These are phyloP conservation scores for Alternaria arbusti DNA, from an alignment of 2,329 filamentous ascomycete genomes.

Conservation along the genomic window DNA sequence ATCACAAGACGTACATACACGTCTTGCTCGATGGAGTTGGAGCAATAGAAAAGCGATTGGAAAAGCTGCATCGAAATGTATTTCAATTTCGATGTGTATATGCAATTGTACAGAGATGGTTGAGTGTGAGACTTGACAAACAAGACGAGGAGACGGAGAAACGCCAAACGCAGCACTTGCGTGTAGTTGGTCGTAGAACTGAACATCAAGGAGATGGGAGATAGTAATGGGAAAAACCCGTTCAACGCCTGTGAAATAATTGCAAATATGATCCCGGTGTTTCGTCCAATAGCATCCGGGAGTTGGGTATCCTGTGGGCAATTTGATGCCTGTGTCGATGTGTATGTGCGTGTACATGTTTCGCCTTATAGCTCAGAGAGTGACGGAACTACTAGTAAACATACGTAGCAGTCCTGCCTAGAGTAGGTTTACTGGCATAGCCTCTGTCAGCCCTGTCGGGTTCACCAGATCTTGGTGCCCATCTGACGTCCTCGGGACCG, in stretches of 20 bases:
- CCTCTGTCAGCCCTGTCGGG: constrained; percentile 30
- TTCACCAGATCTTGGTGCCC: constrained; percentile 31
- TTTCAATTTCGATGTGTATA: background rate
- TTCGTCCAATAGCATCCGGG: background rate
- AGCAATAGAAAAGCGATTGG: background rate
- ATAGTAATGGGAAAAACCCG: background rate
- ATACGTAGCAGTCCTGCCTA: constrained; percentile 36
- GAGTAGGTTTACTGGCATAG: constrained; percentile 29
- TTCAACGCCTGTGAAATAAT: constrained; percentile 1
- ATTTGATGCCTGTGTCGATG: constrained; percentile 9
- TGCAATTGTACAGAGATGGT: background rate
- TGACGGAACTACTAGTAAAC: constrained; percentile 32
- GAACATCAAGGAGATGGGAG: background rate
- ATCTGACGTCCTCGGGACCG: constrained; percentile 48
- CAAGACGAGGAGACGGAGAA: background rate
- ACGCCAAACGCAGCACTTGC: constrained; percentile 17
- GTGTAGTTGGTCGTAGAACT: constrained; percentile 2
- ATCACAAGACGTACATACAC: background rate
- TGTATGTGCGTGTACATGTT: background rate
- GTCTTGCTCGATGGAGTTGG: background rate
- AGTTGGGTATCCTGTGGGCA: constrained; percentile 9
- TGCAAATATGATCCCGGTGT: background rate
- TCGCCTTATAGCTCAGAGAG: background rate
- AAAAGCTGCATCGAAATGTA: background rate
- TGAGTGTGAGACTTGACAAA: background rate